Conservation (phyloP, 78 protist species). For the Cavenderia fasciculata region DNA sequence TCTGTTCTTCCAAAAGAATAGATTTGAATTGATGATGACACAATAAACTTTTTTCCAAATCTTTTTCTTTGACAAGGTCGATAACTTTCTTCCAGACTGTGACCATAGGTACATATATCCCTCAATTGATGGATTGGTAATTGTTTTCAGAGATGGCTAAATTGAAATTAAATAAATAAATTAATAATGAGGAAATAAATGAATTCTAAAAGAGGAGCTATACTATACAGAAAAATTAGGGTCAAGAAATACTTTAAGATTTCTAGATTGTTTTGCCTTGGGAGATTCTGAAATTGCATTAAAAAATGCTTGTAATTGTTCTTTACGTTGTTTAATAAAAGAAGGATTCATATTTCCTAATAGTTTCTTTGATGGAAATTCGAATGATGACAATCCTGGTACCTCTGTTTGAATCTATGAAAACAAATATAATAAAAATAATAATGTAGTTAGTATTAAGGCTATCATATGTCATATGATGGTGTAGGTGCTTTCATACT, state of each 20-base stretch:
- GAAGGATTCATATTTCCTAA: conserved; percentile 66
- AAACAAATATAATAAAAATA: not conserved
- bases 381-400: conserved; percentile 19
- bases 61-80: not conserved
- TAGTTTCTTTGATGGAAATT: conserved; percentile 62
- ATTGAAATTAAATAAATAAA: not conserved
- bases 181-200: not conserved
- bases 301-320: conserved; percentile 33
- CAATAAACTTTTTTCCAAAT: conserved; percentile 56
- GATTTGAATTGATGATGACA: conserved; percentile 25
- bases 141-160: conserved; percentile 28
- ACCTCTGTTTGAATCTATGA: conserved; percentile 48
- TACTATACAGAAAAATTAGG: conserved; percentile 39
- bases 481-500: no score
- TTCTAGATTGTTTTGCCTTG: conserved; percentile 33
- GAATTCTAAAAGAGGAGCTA: not conserved
- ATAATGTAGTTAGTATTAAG: not conserved
- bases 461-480: not conserved
- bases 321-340: conserved; percentile 37
- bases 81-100: not conserved
- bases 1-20: conserved; percentile 54
- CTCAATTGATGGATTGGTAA: conserved; percentile 31
- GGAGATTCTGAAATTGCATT: conserved; percentile 2
- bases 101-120: conserved; percentile 35
- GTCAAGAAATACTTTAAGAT: conserved; percentile 53